Percentiles rank a stretch among this genome's conserved stretches.
Evolutionary conservation across 1,284 basidiomycete species (phyloP).

Genomic region (Phlebopus sp.): DNA sequence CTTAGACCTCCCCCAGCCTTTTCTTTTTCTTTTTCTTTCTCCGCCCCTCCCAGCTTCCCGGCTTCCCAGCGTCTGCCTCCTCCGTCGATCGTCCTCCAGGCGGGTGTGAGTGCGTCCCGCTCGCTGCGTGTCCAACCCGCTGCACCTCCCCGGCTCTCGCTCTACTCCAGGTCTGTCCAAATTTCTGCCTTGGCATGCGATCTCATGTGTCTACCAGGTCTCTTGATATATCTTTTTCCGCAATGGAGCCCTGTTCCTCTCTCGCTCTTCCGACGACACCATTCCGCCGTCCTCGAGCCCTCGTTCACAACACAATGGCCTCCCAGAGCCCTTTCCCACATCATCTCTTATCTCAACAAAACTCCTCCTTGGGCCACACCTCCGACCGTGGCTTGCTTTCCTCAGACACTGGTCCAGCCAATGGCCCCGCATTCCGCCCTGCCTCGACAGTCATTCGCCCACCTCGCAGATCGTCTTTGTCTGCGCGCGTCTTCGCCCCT

Average conservation of each 20-base stretch:
- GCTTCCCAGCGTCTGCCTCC: background rate
- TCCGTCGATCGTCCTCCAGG: background rate
- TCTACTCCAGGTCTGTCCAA: background rate
- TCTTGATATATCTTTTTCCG: background rate
- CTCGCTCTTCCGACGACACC: background rate
- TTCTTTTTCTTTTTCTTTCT: background rate
- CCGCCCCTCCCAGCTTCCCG: background rate
- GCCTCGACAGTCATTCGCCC: background rate
- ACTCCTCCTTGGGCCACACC: background rate
- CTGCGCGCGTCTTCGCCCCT: conserved; percentile 30
- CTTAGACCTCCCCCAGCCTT: background rate
- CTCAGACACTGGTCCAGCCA: background rate
- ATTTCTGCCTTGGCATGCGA: background rate
- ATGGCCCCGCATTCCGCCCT: background rate
- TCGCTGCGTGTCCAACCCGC: background rate
- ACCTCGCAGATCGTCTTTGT: background rate
- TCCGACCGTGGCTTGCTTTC: background rate
- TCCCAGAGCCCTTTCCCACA: background rate
- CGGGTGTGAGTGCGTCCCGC: conserved; percentile 1
- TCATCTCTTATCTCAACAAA: background rate
- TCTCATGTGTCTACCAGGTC: too few relatives aligned
- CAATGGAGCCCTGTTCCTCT: conserved; percentile 1
- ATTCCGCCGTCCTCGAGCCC: background rate
- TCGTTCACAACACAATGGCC: background rate
- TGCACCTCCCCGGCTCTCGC: background rate